phyloP scores from a whole-genome alignment of 495 filamentous ascomycete genomes.

The Bacidia rubella region DNA sequence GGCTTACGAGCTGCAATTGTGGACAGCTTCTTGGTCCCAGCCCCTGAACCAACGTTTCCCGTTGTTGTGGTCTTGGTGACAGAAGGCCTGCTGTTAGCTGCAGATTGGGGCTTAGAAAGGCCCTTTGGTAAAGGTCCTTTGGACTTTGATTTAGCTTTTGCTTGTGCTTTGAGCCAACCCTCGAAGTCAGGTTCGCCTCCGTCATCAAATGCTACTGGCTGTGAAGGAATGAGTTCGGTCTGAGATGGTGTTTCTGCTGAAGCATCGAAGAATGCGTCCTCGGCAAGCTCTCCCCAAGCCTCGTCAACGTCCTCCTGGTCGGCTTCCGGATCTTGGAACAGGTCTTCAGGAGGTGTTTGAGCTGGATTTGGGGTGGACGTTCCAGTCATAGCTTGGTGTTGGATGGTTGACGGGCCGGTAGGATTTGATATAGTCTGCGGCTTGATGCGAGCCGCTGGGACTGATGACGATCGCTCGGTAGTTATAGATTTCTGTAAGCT shows the following conservation, averaged over 20 bases:
- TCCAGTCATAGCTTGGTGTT: constrained; percentile 35
- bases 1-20: constrained; percentile 24
- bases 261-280: constrained; percentile 35
- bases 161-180: constrained; percentile 78
- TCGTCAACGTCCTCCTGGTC: constrained; percentile 43
- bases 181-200: constrained; percentile 86
- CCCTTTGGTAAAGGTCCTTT: constrained; percentile 56
- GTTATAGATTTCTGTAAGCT: constrained; percentile 19
- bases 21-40: constrained; percentile 29
- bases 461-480: constrained; percentile 32
- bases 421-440: constrained; percentile 19
- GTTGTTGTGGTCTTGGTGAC: constrained; percentile 25
- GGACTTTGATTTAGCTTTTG: constrained; percentile 55
- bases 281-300: constrained; percentile 31
- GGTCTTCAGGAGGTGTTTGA: constrained; percentile 31
- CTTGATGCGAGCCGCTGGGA: constrained; percentile 24
- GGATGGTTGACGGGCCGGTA: constrained; percentile 38
- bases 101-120: constrained; percentile 39
- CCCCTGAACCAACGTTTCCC: constrained; percentile 18
- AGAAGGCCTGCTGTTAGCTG: neutral
- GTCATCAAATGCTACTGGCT: constrained; percentile 48
- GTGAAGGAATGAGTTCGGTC: constrained; percentile 20
- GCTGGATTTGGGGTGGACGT: constrained; percentile 11
- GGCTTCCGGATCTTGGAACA: constrained; percentile 45
- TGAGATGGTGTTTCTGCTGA: constrained; percentile 26